These are phyloP conservation scores for Fonsecaea multimorphosa DNA, from an alignment of 2,329 filamentous ascomycete species.

Conservation along the genomic window DNA sequence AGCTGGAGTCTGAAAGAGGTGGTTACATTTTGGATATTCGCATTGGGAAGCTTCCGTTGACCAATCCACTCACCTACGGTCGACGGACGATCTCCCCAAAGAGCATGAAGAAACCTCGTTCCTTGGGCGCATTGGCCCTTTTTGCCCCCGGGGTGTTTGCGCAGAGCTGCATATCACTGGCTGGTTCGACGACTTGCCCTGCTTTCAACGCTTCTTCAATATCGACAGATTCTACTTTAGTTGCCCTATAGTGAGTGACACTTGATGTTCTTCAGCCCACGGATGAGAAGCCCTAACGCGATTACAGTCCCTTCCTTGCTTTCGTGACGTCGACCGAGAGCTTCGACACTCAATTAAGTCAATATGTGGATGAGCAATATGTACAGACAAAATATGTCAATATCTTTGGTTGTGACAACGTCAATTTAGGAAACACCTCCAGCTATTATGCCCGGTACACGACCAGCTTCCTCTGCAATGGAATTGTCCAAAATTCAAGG, in stretches of 20 bases:
- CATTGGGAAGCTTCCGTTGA: conserved; percentile 22
- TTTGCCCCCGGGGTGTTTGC: conserved; percentile 24
- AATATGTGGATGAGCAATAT: conserved; percentile 77
- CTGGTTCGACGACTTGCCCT: conserved; percentile 71
- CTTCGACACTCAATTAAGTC: conserved; percentile 76
- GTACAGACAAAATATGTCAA: conserved; percentile 79
- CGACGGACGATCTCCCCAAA: conserved; percentile 7
- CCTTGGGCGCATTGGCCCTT: conserved; percentile 34
- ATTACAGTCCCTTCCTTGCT: conserved; percentile 77
- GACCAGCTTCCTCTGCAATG: conserved; percentile 88
- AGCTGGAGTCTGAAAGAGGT: conserved; percentile 50
- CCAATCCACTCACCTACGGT: conserved; percentile 8
- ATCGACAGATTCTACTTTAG: conserved; percentile 65
- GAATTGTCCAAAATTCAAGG: conserved; percentile 89
- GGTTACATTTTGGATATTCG: conserved; percentile 75
- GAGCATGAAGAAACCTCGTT: conserved; percentile 29
- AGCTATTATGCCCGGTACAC: conserved; percentile 92
- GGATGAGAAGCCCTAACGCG: conserved; percentile 38
- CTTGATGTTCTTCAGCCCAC: conserved; percentile 27
- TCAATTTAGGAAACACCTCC: conserved; percentile 78
- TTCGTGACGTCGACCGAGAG: conserved; percentile 76
- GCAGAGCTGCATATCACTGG: conserved; percentile 67
- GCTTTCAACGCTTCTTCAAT: conserved; percentile 76
- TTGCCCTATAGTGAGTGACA: conserved; percentile 69
- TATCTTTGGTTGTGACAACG: conserved; percentile 77